Evolutionary conservation across 225 moss, liverwort and hornwort species (phyloP), one percentile per base, ranked within the genome.

Genomic region (Pseudisothecium myosuroides): DNA sequence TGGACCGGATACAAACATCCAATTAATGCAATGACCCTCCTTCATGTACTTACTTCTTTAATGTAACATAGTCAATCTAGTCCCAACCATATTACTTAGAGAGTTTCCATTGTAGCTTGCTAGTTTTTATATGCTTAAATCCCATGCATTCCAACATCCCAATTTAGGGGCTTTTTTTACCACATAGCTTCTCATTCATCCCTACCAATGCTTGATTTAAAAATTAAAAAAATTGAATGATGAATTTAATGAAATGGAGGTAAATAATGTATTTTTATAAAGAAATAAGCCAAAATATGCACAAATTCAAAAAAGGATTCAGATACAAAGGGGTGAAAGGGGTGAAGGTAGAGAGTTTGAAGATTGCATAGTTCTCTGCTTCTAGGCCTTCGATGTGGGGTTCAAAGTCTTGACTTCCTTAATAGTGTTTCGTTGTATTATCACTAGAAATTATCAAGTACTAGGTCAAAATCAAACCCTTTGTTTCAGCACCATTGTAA

Each of bases 141-240:
- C n/a, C n/a, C n/a, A n/a, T n/a, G n/a, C n/a, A 52, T 52, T 52
- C 4, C 1, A 2, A 75, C 0, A 3, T 34, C 5, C 12, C 21
- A 34, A 32, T 75, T 49, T 36, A 52, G 5, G 3, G 34, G 1
- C 2, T 29, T 54, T 21, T 77, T 36, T 36, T 2, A 52, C 36
- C 14, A 36, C 5, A 36, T 5, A 54, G 36, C 36, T 9, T 54
- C 23, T 54, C 23, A 54, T 77, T 77, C 23, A 36, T 54, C 9
- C 23, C 1, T 14, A 54, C 22, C 36, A 14, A 54, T 77, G 36
- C 22, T 52, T 22, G 22, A 52, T 5, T 32, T 31, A 6, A 11
- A 1, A 26, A 9, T n/a, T n/a, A 2, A 14, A 9, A 32, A 20
- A 20, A 11, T 32, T 32, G 76, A 20, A 28, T 12, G 12, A 19